Evolutionary conservation across 164 flowering plant genomes (phyloP).

Genomic region (Cinnamomum micranthum): DNA sequence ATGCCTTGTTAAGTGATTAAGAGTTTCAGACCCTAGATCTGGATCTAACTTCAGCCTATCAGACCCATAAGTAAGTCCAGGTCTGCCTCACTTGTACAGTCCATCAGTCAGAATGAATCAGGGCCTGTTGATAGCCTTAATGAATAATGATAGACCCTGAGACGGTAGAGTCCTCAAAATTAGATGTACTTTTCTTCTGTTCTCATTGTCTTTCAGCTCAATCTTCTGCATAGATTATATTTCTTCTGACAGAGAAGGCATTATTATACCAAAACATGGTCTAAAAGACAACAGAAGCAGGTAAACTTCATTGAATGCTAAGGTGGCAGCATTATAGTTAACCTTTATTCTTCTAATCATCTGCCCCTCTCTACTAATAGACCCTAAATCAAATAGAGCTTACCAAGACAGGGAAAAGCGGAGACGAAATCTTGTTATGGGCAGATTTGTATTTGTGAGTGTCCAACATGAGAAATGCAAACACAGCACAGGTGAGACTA

Average conservation of each 20-base stretch:
- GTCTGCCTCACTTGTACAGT: too few species aligned
- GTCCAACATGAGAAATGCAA: constrained; percentile 94
- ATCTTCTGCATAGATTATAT: neutral
- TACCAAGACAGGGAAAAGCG: constrained; percentile 91
- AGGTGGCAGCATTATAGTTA: neutral
- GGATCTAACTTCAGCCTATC: too few species aligned
- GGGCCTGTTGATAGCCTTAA: too few species aligned
- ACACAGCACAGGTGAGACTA: constrained; percentile 76
- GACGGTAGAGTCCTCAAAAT: too few species aligned
- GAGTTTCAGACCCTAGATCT: too few species aligned
- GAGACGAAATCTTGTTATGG: constrained; percentile 89
- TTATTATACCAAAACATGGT: neutral
- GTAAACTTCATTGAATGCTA: neutral
- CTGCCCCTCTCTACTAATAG: neutral
- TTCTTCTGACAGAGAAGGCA: neutral
- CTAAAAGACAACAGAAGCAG: neutral
- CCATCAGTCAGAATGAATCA: too few species aligned
- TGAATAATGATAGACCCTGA: too few species aligned
- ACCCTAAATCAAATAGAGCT: constrained; percentile 9
- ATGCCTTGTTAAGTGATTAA: too few species aligned
- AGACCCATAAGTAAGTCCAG: too few species aligned
- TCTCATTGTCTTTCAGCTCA: neutral
- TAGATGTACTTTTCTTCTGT: neutral
- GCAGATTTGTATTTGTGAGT: constrained; percentile 73
- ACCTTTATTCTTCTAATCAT: neutral